Percentiles rank a stretch among this genome's conserved stretches.
Evolutionary conservation across 2,329 filamentous ascomycete genomes (phyloP).

Genomic region (Plenodomus tracheiphilus): DNA sequence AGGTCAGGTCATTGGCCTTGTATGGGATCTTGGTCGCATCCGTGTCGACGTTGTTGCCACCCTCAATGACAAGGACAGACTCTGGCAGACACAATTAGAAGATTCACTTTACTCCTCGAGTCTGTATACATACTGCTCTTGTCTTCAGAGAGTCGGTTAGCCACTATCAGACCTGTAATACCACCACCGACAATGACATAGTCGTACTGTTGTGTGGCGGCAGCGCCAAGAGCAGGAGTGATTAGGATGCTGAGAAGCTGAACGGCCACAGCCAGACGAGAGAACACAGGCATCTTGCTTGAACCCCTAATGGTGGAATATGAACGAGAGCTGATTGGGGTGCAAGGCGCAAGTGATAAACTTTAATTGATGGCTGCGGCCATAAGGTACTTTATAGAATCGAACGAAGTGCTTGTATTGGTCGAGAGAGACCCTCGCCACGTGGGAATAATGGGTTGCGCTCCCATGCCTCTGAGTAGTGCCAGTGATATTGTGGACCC

Average conservation of each 20-base stretch:
- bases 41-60: slow-evolving; percentile 28
- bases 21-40: slow-evolving; percentile 30
- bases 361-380: slow-evolving; percentile 3
- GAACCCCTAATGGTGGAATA: slow-evolving; percentile 9
- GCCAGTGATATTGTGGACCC: background rate
- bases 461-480: slow-evolving; percentile 6
- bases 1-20: slow-evolving; percentile 29
- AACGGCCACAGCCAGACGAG: slow-evolving; percentile 28
- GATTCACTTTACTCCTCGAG: background rate
- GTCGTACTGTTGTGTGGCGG: slow-evolving; percentile 23
- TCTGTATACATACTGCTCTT: slow-evolving; percentile 18
- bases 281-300: slow-evolving; percentile 27
- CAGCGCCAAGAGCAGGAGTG: slow-evolving; percentile 20
- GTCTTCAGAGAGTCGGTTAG: slow-evolving; percentile 32
- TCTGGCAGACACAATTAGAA: slow-evolving; percentile 13
- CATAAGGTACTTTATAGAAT: slow-evolving; percentile 22
- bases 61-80: slow-evolving; percentile 32
- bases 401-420: slow-evolving; percentile 13
- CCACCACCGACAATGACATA: slow-evolving; percentile 40
- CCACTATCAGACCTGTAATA: slow-evolving; percentile 33
- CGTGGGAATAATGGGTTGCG: slow-evolving; percentile 16
- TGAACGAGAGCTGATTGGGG: slow-evolving; percentile 18
- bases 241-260: slow-evolving; percentile 27
- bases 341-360: slow-evolving; percentile 5
- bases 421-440: slow-evolving; percentile 9